Percentiles rank a stretch among this genome's conserved stretches.
Evolutionary conservation across 305 asterid species (phyloP).

Genomic region (Vinca major): DNA sequence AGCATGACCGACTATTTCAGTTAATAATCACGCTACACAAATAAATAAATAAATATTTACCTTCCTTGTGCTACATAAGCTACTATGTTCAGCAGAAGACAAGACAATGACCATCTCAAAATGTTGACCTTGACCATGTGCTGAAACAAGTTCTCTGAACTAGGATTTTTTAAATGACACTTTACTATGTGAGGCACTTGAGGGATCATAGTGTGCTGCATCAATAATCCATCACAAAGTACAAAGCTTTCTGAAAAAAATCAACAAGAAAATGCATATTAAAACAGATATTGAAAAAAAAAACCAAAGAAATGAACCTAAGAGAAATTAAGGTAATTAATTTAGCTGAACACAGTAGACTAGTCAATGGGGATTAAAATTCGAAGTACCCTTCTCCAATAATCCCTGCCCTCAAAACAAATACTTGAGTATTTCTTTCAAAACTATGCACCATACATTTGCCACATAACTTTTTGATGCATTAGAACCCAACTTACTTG

Average conservation of each 20-base stretch:
- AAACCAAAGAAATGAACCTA: neutral
- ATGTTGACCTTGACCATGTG: constrained; percentile 18
- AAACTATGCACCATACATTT: neutral
- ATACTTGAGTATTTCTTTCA: neutral
- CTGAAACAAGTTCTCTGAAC: constrained; percentile 15
- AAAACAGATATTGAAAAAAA: constrained; percentile 3
- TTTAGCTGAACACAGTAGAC: neutral
- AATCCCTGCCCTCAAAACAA: neutral
- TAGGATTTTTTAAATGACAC: constrained; percentile 10
- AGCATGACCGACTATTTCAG: neutral
- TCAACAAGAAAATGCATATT: neutral
- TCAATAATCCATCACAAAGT: constrained; percentile 23
- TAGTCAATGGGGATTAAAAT: neutral
- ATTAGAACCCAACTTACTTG: neutral
- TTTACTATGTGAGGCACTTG: constrained; percentile 7
- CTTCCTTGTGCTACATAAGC: constrained; percentile 21
- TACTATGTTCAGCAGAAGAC: constrained; percentile 22
- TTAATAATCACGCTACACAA: neutral
- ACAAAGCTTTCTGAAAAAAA: constrained; percentile 18
- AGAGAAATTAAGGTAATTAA: neutral
- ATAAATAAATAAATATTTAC: constrained; percentile 12
- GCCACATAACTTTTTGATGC: neutral
- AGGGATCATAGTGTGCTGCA: constrained; percentile 24
- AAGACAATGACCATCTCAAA: constrained; percentile 26
- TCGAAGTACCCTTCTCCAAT: neutral